Evolutionary conservation across 2,329 filamentous ascomycete genomes (phyloP), one percentile per base, ranked within the genome.

Genomic region (Sarocladiaceae sp.): DNA sequence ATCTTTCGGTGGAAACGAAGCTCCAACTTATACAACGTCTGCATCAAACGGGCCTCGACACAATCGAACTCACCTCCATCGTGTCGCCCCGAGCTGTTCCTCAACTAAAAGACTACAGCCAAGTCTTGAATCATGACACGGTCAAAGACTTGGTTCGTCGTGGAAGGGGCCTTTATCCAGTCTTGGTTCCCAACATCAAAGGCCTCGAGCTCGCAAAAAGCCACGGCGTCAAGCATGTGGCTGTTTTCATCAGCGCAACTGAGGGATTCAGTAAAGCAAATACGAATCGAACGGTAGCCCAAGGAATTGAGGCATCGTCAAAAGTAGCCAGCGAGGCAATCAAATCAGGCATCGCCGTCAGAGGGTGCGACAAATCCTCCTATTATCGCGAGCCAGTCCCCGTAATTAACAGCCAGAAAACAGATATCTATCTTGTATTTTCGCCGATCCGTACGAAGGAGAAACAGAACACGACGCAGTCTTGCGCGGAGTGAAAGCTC

Each of bases 1-100:
- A 66, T 7, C 75, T 86, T 46, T 68, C 80, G 0, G 67, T 79
- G 1, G 61, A 68, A 2, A 78, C 73, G 6, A 87, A 86, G 55
- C 67, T 84, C 47, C 76, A 83, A 51, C 61, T 86, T 10, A 75
- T 85, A 9, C 65, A 72, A 35, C 67, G 71, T 42, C 65, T 86
- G 31, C 69, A 70, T 15, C 58, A 65, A 35, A 75, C 79, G 0
- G 82, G 82, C 1, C 58, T 85, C 24, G 62, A 61, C 3, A 75
- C 72, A 3, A 82, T 85, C 48, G 82, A 86, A 56, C 72, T 80
- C 2, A 82, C 81, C 1, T 83, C 80, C 1, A 79, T 85, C 40
- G 82, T 85, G 7, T 76, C 78, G 13, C 80, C 81, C 1, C 80
- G 77, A 67, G 82, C 77, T 65, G 73, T 83, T 3, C 82, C 82